These are phyloP conservation scores for Streptanthus diversifolius DNA, from an alignment of 345 rosid species.

Conservation along the genomic window DNA sequence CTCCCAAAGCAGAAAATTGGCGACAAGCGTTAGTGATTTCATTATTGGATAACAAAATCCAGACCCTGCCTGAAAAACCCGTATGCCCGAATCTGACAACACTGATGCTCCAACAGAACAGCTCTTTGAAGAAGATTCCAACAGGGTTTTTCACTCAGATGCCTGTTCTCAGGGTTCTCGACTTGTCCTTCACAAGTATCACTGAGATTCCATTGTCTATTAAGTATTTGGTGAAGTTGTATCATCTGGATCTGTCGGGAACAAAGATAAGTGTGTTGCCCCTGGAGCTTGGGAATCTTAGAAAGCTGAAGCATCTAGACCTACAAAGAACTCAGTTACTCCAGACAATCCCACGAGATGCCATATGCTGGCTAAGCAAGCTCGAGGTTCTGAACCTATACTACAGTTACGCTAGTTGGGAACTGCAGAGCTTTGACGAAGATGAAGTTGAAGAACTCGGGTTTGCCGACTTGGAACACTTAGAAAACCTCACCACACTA, in stretches of 20 bases:
- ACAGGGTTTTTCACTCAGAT: slow-evolving; percentile 31
- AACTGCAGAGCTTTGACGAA: slow-evolving; percentile 23
- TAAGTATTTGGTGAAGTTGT: slow-evolving; percentile 37
- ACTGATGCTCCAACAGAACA: slow-evolving; percentile 33
- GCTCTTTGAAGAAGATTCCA: slow-evolving; percentile 22
- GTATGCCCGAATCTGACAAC: slow-evolving; percentile 31
- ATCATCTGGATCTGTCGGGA: slow-evolving; percentile 41
- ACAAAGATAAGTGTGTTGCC: slow-evolving; percentile 49
- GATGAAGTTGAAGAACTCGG: slow-evolving; percentile 35
- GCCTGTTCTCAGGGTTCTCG: slow-evolving; percentile 40
- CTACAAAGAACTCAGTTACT: slow-evolving; percentile 49
- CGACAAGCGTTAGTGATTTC: slow-evolving; percentile 37
- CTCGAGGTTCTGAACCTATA: slow-evolving; percentile 46
- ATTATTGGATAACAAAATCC: slow-evolving; percentile 43
- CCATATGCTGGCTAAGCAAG: slow-evolving; percentile 37
- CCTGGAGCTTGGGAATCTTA: slow-evolving; percentile 35
- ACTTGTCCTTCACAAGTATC: slow-evolving; percentile 42
- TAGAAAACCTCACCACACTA: slow-evolving; percentile 37
- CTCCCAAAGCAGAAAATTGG: slow-evolving; percentile 34
- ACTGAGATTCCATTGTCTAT: slow-evolving; percentile 44
- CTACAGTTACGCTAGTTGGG: slow-evolving; percentile 49
- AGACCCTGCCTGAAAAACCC: slow-evolving; percentile 35
- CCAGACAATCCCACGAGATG: slow-evolving; percentile 40
- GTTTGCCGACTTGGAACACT: slow-evolving; percentile 38
- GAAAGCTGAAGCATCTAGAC: slow-evolving; percentile 42